Conservation (phyloP, 495 filamentous ascomycete genomes). For the Astrothelium subdiscretum region DNA sequence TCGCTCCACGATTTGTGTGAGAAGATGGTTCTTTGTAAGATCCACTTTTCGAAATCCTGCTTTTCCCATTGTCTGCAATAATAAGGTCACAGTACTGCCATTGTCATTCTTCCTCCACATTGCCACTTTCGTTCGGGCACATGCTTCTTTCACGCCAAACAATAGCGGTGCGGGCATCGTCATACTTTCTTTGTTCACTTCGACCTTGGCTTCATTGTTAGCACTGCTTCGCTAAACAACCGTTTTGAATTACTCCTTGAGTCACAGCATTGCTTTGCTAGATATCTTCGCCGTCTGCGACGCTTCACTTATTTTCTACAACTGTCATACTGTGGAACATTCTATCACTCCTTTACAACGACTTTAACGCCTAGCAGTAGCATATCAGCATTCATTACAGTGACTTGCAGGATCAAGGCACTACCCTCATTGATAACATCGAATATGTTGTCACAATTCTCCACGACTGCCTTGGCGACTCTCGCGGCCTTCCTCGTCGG, state of each 20-base stretch:
- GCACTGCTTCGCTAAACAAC: background rate
- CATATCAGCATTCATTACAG: background rate
- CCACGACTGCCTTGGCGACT: slow-evolving; percentile 12
- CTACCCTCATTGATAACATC: background rate
- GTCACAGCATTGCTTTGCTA: background rate
- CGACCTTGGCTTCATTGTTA: background rate
- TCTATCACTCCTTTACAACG: background rate
- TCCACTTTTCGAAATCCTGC: background rate
- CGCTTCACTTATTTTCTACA: background rate
- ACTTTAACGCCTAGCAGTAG: background rate
- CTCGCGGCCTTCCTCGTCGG: slow-evolving; percentile 21
- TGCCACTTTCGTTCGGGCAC: background rate
- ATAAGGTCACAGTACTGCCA: background rate
- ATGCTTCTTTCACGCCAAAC: background rate
- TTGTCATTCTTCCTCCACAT: background rate
- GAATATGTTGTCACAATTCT: background rate
- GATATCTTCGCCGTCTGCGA: background rate
- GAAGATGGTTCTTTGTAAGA: background rate
- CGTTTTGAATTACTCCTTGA: background rate
- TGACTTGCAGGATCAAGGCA: slow-evolving; percentile 2
- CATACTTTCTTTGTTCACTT: background rate
- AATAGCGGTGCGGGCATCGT: slow-evolving; percentile 1
- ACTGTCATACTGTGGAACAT: background rate
- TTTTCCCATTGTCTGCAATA: background rate
- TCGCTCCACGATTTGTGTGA: background rate